Evolutionary conservation across 495 filamentous ascomycete genomes (phyloP).

Genomic region (Penicillium herquei): DNA sequence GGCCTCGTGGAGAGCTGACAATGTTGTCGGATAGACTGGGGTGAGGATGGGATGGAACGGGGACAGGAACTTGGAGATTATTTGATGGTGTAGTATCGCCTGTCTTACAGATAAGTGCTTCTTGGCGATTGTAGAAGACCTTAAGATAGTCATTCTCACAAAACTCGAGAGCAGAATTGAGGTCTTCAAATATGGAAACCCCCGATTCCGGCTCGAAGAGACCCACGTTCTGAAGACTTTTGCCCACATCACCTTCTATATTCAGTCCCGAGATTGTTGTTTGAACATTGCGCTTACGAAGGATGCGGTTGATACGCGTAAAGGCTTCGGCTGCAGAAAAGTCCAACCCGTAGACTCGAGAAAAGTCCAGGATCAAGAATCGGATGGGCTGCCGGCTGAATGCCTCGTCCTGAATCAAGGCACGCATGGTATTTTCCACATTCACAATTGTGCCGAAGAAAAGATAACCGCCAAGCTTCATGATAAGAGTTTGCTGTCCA

Average conservation of each 20-base stretch:
- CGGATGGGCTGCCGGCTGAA: slow-evolving; percentile 76
- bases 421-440: slow-evolving; percentile 83
- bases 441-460: slow-evolving; percentile 97
- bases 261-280: slow-evolving; percentile 80
- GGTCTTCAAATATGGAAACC: slow-evolving; percentile 77
- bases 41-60: slow-evolving; percentile 18
- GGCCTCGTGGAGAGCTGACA: slow-evolving; percentile 74
- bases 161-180: slow-evolving; percentile 88
- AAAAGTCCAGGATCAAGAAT: slow-evolving; percentile 86
- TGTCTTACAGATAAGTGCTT: slow-evolving; percentile 30
- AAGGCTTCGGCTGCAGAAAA: slow-evolving; percentile 96
- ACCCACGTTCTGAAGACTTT: slow-evolving; percentile 75
- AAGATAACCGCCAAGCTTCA: slow-evolving; percentile 86
- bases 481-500: slow-evolving; percentile 81
- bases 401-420: slow-evolving; percentile 74
- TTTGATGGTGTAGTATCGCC: slow-evolving; percentile 6
- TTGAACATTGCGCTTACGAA: slow-evolving; percentile 68
- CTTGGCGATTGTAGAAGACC: slow-evolving; percentile 65
- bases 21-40: slow-evolving; percentile 40
- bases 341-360: slow-evolving; percentile 87
- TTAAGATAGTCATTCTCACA: slow-evolving; percentile 95
- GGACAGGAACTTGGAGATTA: slow-evolving; percentile 53
- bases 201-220: slow-evolving; percentile 65
- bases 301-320: slow-evolving; percentile 81
- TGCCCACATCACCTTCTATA: slow-evolving; percentile 69